Conservation (phyloP, 139 green algal species). For the Diplosphaera chodatii region DNA sequence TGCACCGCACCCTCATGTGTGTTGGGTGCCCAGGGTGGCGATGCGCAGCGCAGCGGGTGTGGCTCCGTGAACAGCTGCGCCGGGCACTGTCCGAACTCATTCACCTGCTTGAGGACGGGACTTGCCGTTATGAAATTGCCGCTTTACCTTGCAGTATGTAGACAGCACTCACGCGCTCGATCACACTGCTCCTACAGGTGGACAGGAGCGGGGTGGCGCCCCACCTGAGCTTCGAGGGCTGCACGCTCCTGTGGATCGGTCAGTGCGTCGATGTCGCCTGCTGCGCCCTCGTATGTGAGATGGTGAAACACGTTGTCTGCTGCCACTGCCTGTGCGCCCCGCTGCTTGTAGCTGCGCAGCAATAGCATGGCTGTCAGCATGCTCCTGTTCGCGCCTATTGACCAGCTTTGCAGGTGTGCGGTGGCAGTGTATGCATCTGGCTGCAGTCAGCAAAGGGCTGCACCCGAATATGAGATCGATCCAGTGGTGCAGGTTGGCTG, state of each 20-base stretch:
- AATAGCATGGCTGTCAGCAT: too few relatives aligned
- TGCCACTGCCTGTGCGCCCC: constrained; percentile 22
- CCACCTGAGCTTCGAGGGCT: constrained; percentile 58
- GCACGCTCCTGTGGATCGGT: constrained; percentile 7
- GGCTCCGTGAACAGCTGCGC: constrained; percentile 72
- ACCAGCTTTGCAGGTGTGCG: too few relatives aligned
- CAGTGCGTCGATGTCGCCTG: constrained; percentile 7
- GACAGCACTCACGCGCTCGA: too few relatives aligned
- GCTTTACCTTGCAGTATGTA: too few relatives aligned
- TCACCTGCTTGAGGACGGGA: too few relatives aligned
- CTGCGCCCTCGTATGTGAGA: constrained; percentile 16
- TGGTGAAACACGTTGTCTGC: constrained; percentile 73
- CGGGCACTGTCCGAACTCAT: constrained; percentile 87
- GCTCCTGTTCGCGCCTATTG: too few relatives aligned
- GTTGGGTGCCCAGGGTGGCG: constrained; percentile 7
- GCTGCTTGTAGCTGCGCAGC: constrained; percentile 74
- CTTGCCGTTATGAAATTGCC: too few relatives aligned
- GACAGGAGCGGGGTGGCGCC: too few relatives aligned
- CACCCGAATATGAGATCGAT: constrained; percentile 87
- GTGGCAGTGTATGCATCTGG: too few relatives aligned
- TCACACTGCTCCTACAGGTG: too few relatives aligned
- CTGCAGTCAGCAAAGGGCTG: too few relatives aligned
- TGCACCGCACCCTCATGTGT: not conserved
- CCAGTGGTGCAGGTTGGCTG: constrained; percentile 80
- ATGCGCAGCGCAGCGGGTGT: constrained; percentile 50